A percentile compares a stretch with the other conserved stretches of the same genome.
Evolutionary conservation across 2,329 filamentous ascomycete species (phyloP).

Genomic region (Cordyceps pruinosa): DNA sequence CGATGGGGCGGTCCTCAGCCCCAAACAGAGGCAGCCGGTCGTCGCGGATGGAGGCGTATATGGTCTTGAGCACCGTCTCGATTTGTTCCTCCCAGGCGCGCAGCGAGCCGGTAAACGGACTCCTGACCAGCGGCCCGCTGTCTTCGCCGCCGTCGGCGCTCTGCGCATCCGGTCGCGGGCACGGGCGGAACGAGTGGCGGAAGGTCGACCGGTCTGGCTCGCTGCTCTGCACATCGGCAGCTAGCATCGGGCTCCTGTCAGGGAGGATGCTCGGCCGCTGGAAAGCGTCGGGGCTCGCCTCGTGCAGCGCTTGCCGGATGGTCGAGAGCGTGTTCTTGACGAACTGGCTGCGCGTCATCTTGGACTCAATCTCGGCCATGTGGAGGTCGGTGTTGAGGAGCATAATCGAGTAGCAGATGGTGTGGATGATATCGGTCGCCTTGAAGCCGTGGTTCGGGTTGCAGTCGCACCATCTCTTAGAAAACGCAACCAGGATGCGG

Average conservation of each 20-base stretch:
- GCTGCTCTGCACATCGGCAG: constrained; percentile 25
- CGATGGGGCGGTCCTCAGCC: constrained; percentile 38
- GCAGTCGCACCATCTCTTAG: constrained; percentile 85
- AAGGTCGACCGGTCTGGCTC: constrained; percentile 36
- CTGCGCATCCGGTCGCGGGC: constrained; percentile 39
- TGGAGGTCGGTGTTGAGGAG: constrained; percentile 95
- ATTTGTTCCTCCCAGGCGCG: constrained; percentile 84
- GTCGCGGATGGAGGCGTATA: constrained; percentile 82
- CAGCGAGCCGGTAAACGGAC: constrained; percentile 65
- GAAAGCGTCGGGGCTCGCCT: constrained; percentile 63
- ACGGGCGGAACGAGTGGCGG: constrained; percentile 45
- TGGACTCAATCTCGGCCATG: constrained; percentile 86
- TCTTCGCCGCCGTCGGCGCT: constrained; percentile 40
- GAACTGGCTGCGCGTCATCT: constrained; percentile 93
- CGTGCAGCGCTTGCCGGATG: constrained; percentile 67
- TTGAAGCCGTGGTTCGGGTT: constrained; percentile 94
- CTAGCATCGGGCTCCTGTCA: constrained; percentile 29
- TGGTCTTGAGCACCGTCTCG: constrained; percentile 84
- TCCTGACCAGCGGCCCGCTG: constrained; percentile 70
- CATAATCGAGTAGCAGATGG: constrained; percentile 92
- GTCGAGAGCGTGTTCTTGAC: constrained; percentile 95
- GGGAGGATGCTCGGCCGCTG: constrained; percentile 52
- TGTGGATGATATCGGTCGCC: constrained; percentile 84
- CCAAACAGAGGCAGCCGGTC: constrained; percentile 83
- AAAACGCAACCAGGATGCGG: constrained; percentile 83